Evolutionary conservation across 495 filamentous ascomycete species (phyloP).

Genomic region (Sabuloglossum arenarium): DNA sequence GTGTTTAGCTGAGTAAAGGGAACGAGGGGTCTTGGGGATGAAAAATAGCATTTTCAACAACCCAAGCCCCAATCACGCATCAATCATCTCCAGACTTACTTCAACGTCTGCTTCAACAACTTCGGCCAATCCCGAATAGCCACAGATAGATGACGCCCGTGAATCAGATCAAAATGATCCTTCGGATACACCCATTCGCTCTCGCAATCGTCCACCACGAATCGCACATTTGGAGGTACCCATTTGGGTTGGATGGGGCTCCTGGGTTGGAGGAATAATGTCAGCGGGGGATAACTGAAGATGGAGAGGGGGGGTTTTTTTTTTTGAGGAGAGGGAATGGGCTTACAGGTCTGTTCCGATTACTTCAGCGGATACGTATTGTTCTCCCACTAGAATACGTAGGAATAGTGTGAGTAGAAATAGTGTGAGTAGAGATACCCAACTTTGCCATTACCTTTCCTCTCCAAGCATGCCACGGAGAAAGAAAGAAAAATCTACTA

Average conservation of each 20-base stretch:
- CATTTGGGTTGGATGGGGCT: constrained; percentile 9
- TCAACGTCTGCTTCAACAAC: constrained; percentile 15
- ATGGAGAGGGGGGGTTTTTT: too few relatives aligned
- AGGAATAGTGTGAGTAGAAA: not conserved
- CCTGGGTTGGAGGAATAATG: too few relatives aligned
- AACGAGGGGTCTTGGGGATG: too few relatives aligned
- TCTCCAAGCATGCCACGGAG: too few relatives aligned
- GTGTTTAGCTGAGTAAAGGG: not conserved
- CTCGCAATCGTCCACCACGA: constrained; percentile 15
- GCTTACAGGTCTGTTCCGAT: constrained; percentile 8
- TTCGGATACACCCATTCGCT: constrained; percentile 14
- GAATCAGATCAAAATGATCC: constrained; percentile 17
- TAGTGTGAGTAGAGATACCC: too few relatives aligned
- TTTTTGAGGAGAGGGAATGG: too few relatives aligned
- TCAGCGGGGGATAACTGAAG: too few relatives aligned
- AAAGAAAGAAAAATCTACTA: not conserved
- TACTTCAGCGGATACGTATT: constrained; percentile 1
- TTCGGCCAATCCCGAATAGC: constrained; percentile 15
- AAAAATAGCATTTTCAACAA: too few relatives aligned
- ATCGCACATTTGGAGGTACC: constrained; percentile 18
- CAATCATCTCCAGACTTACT: too few relatives aligned
- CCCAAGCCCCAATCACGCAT: too few relatives aligned
- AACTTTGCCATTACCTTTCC: too few relatives aligned
- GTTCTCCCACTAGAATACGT: not conserved
- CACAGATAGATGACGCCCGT: constrained; percentile 13